Base-by-base conservation (phyloP, 2,329 filamentous ascomycete genomes). In the Claviceps pusilla region DNA sequence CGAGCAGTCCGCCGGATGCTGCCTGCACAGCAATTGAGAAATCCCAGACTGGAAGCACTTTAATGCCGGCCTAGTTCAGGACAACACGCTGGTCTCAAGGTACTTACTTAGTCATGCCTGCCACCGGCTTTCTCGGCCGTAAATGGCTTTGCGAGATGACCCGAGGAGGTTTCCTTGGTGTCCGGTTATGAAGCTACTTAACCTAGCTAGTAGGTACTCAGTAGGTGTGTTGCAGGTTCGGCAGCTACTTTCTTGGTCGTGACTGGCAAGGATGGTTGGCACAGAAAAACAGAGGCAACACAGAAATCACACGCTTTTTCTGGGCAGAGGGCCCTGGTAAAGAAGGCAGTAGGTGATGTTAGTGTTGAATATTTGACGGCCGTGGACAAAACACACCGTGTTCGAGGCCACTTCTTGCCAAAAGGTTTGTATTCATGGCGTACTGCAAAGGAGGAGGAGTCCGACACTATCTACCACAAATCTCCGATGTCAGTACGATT, bases 401-500 rank as follows among this genome's bases (percentile, higher is more conserved):
- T 24, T 24, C 24, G 24, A 24, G 24, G 24, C 24, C 24, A 24
- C 24, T 24, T 24, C 24, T 24, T 2, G 24, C 3, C 24, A 2
- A 24, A 24, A 24, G 24, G 24, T 24, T 24, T 24, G 24, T 24
- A 24, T 24, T 24, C 24, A 24, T 24, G 24, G 24, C 24, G 24
- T 24, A 24, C 2, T 24, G 2, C 24, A 24, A 24, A 24, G 24
- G 24, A 9, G 7, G 31, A 33, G 31, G 31, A 33, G 16, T 41
- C 47, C 47, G 47, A 48, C 29, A 33, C 46, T 35, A n/a, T 35
- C 5, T 39, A 24, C 55, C 52, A 52, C n/a, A 19, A 33, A 52
- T 31, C 45, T 56, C 55, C 55, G 52, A 39, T 50, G 37, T 50
- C 29, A 48, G 47, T 52, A 54, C 7, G n/a, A 50, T 19, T n/a